Conservation (phyloP, 805 yeast genomes). For the Candida peoriensis region DNA sequence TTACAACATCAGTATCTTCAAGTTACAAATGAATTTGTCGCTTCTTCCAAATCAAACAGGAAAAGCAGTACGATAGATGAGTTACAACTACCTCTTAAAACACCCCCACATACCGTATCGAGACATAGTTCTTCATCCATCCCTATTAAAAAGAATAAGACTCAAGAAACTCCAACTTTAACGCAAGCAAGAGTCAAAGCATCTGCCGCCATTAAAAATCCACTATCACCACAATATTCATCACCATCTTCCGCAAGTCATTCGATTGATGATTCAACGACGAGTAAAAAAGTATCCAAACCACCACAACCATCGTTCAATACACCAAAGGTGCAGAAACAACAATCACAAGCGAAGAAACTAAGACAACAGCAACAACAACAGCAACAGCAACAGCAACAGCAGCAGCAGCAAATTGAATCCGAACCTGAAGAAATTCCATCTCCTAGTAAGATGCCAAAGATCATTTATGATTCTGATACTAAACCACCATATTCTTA, state of each 20-base stretch:
- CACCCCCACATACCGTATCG: conserved; percentile 25
- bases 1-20: conserved; percentile 1
- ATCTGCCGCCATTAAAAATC: conserved; percentile 7
- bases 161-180: conserved; percentile 23
- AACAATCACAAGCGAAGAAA: conserved; percentile 12
- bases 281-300: conserved; percentile 10
- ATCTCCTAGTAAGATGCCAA: conserved; percentile 22
- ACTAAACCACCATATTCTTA: conserved; percentile 89
- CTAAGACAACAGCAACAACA: conserved; percentile 5
- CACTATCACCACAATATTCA: conserved; percentile 25
- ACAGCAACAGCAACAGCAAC: conserved; percentile 2
- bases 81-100: conserved; percentile 17
- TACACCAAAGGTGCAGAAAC: conserved; percentile 11
- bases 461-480: conserved; percentile 15
- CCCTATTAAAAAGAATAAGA: conserved; percentile 11
- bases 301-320: conserved; percentile 22
- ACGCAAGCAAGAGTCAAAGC: conserved; percentile 18
- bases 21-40: not conserved
- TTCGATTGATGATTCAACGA: conserved; percentile 1
- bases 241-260: conserved; percentile 17
- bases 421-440: conserved; percentile 14
- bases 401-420: conserved; percentile 4
- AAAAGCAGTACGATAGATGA: conserved; percentile 11
- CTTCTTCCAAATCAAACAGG: conserved; percentile 5
- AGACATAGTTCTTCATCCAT: conserved; percentile 11